phyloP scores from a whole-genome alignment of 2,329 filamentous ascomycete species.

The Scytalidium lignicola region DNA sequence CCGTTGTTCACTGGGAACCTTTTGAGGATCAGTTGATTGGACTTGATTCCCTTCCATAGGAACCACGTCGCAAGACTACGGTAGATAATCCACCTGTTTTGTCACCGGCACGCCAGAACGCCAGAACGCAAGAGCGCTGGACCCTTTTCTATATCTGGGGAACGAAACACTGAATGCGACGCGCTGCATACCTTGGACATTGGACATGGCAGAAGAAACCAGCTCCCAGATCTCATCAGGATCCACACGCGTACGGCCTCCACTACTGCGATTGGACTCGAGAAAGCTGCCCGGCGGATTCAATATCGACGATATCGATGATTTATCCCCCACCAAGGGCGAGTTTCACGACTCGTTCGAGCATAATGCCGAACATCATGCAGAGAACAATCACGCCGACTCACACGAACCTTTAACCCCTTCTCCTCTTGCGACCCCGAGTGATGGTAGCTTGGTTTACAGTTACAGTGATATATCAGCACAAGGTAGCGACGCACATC shows the following conservation, averaged over 20 bases:
- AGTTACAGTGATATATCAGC: conserved; percentile 19
- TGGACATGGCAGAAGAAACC: conserved; percentile 26
- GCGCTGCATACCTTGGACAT: conserved; percentile 15
- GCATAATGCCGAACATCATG: conserved; percentile 9
- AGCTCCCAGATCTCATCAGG: conserved; percentile 11
- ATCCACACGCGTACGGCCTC: conserved; percentile 15
- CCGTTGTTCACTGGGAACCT: neutral
- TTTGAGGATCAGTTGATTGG: neutral
- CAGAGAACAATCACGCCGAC: conserved; percentile 14
- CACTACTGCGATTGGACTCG: conserved; percentile 21
- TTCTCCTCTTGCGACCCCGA: conserved; percentile 20
- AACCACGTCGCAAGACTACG: neutral
- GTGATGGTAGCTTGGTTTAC: conserved; percentile 24
- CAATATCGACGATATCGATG: conserved; percentile 21
- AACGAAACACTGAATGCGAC: conserved; percentile 17
- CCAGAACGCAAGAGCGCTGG: neutral
- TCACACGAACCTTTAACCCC: conserved; percentile 19
- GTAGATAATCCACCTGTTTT: neutral
- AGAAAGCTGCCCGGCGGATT: conserved; percentile 22
- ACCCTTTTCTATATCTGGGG: neutral
- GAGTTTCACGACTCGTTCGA: conserved; percentile 19
- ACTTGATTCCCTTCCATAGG: neutral
- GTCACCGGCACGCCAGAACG: neutral
- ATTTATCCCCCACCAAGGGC: conserved; percentile 20
- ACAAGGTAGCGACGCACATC: conserved; percentile 15